A percentile compares a stretch with the other conserved stretches of the same genome.
Evolutionary conservation across 1,284 basidiomycete species (phyloP).

Genomic region (Salmacisia buchloeana): DNA sequence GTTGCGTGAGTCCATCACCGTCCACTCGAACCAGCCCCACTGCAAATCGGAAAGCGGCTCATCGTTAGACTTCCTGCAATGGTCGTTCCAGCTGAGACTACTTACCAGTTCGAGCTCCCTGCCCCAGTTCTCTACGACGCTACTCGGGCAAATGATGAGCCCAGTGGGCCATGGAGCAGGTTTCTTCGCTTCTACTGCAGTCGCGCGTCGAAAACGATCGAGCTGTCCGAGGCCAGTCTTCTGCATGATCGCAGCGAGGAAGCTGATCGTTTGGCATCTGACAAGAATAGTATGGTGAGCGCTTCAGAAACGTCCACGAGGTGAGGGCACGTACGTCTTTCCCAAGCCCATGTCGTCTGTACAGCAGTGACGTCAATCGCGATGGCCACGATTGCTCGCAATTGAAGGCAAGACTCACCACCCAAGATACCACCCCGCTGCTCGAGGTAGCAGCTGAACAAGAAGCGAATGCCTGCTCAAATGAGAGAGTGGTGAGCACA

Average conservation of each 20-base stretch:
- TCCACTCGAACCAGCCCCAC: slow-evolving; percentile 71
- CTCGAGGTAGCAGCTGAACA: slow-evolving; percentile 64
- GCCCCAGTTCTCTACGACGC: slow-evolving; percentile 74
- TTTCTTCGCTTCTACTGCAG: slow-evolving; percentile 15
- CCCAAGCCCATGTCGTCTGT: slow-evolving; percentile 84
- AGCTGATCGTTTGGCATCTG: slow-evolving; percentile 73
- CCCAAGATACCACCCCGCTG: slow-evolving; percentile 66
- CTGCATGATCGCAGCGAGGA: slow-evolving; percentile 76
- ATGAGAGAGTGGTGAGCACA: background rate
- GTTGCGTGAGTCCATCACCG: background rate
- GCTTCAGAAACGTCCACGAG: slow-evolving; percentile 28
- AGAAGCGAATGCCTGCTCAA: slow-evolving; percentile 60
- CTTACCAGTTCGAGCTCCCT: slow-evolving; percentile 63
- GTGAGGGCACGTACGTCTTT: slow-evolving; percentile 44
- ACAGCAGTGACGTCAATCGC: no score
- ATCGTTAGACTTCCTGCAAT: slow-evolving; percentile 10
- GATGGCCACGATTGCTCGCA: no score
- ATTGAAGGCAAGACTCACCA: background rate
- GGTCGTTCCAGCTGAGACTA: slow-evolving; percentile 52
- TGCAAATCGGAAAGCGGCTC: slow-evolving; percentile 45
- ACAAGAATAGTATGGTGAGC: slow-evolving; percentile 38
- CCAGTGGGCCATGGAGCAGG: slow-evolving; percentile 60
- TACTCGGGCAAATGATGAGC: slow-evolving; percentile 71
- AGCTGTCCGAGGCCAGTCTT: slow-evolving; percentile 66
- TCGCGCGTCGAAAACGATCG: slow-evolving; percentile 59